Base-by-base conservation (phyloP, 768 basidiomycete genomes). In the Kwoniella mangroviensis region DNA sequence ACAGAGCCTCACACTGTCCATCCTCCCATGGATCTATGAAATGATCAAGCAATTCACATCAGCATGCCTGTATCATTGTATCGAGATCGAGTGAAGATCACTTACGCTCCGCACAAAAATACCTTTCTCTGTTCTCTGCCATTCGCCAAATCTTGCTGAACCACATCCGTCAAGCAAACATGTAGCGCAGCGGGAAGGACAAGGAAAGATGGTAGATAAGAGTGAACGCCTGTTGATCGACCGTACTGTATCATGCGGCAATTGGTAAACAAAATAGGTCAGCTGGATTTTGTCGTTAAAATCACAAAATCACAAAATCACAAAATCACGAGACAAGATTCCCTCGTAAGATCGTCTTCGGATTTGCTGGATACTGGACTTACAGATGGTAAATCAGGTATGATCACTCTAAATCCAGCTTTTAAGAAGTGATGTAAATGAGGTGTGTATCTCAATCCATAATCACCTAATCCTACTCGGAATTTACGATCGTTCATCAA, bases 351-450 rank as follows among this genome's bases (percentile, higher is more conserved):
- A 34, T 24, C 40, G 28, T 45, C 11, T 21, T 13, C 54, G 22
- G 13, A 56, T 52, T 34, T 52, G 42, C 54, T 12, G 56, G 26
- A 57, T 10, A 24, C 12, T 22, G 54, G 19, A 75, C 84, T 73
- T 55, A 84, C 84, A 10, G 81, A 79, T 7, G 84, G 82, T 24
- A 84, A 71, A 73, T 85, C 84, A 13, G 82, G 83, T 15, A 80
- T 69, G 70, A 84, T 84, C 26, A 85, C 74, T 42, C 84, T 69
- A 69, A 83, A 85, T 0, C 84, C 84, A 1, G 76, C 79, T 51
- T 78, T 79, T 6, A 85, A 67, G 65, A 85, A 81, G 55, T 77
- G 63, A 10, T 42, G 43, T 17, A 80, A 63, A 63, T 84, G 82
- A 21, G 83, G 78, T 2, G 82, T 76, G 69, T 81, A 85, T 49